Conservation (phyloP, 2,329 filamentous ascomycete genomes). For the Xylaria multiplex region DNA sequence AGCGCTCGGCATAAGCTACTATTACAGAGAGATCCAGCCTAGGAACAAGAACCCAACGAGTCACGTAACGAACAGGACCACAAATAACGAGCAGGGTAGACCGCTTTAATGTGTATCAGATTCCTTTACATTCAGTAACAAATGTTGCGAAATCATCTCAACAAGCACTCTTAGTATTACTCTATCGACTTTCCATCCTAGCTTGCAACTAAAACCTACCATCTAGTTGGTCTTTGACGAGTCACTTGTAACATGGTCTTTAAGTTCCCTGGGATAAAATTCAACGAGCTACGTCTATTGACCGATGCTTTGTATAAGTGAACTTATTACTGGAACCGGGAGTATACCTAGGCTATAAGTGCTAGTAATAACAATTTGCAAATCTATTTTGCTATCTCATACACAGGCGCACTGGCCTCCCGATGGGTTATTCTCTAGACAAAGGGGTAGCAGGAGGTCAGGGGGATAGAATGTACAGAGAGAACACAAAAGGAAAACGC, state of each 20-base stretch:
- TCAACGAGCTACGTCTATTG: not conserved
- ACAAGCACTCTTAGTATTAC: no score
- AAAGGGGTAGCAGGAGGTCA: constrained; percentile 33
- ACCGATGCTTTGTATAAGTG: not conserved
- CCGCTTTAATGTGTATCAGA: not conserved
- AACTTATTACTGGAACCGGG: not conserved
- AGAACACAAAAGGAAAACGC: constrained; percentile 39
- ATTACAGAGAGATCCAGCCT: not conserved
- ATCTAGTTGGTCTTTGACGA: no score
- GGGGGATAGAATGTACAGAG: constrained; percentile 41
- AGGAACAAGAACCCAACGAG: not conserved
- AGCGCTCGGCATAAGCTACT: not conserved
- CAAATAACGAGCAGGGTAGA: not conserved
- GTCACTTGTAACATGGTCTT: not conserved
- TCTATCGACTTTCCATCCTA: no score
- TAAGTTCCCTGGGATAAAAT: not conserved
- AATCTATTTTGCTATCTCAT: constrained; percentile 49
- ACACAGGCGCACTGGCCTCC: constrained; percentile 47
- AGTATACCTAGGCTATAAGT: not conserved
- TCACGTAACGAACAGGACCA: not conserved
- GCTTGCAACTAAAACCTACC: no score
- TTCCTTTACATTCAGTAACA: not conserved
- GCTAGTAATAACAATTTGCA: constrained; percentile 26
- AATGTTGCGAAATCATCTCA: no score
- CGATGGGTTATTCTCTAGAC: constrained; percentile 42